Evolutionary conservation across 768 basidiomycete species (phyloP).

Genomic region (Neoboletus magnificus): DNA sequence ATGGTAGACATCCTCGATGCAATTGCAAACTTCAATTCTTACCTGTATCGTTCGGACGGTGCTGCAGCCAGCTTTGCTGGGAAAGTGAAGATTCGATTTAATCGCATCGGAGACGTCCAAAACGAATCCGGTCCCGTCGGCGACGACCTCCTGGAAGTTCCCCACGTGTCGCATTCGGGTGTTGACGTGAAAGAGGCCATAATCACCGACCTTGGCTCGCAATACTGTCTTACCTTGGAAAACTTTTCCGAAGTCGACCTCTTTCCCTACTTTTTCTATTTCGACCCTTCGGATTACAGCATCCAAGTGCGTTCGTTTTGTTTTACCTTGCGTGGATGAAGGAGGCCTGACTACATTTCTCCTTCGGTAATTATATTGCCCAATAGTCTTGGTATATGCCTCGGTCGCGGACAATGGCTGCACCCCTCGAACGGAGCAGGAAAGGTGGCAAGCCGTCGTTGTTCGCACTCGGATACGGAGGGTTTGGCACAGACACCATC

Average conservation of each 20-base stretch:
- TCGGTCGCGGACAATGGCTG: not conserved
- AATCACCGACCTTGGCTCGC: conserved; percentile 7
- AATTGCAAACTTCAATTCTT: conserved; percentile 20
- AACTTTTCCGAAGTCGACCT: conserved; percentile 16
- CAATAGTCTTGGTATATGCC: conserved; percentile 19
- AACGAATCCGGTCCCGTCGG: conserved; percentile 5
- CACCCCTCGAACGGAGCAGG: conserved; percentile 7
- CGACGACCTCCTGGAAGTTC: conserved; percentile 6
- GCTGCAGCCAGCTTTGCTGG: conserved; percentile 6
- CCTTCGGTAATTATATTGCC: not conserved
- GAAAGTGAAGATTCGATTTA: conserved; percentile 12
- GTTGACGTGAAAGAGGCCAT: conserved; percentile 7
- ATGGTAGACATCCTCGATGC: conserved; percentile 5
- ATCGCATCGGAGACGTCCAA: not conserved
- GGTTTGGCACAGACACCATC: conserved; percentile 17
- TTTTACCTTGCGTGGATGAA: not conserved
- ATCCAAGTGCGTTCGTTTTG: conserved; percentile 7
- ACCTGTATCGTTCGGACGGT: conserved; percentile 15
- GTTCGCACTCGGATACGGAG: conserved; percentile 21
- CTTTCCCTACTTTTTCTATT: conserved; percentile 25
- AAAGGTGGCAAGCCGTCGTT: conserved; percentile 3
- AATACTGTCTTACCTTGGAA: conserved; percentile 18
- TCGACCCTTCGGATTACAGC: conserved; percentile 21
- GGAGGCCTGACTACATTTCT: not conserved
- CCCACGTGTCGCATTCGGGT: not conserved